Evolutionary conservation across 768 basidiomycete species (phyloP), one percentile per base, ranked within the genome.

Genomic region (Flagelloscypha sp.): DNA sequence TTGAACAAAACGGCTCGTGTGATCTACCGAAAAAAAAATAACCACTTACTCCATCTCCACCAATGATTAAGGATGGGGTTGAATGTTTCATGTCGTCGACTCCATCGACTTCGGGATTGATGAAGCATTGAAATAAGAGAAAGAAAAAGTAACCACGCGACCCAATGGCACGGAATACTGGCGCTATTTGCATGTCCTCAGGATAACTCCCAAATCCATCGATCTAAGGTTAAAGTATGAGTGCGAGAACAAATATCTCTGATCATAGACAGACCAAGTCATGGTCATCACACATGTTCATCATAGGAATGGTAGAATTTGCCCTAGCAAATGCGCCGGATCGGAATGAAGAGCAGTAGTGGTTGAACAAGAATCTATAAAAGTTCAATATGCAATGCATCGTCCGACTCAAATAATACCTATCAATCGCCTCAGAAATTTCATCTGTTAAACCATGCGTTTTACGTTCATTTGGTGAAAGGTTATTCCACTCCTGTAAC

Each of bases 121-220:
- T 76, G 55, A 93, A 93, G 46, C 85, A 87, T 47, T 99, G 94
- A 66, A 99, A 98, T 1, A 99, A 66, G 15, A 94, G 65, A 61
- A 79, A 99, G 66, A 79, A 93, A 56, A 93, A 93, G 59, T 92
- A 95, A 15, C 81, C 88, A 45, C 84, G 65, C 1, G 76, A 58
- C 5, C 93, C 94, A 36, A 97, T 84, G 6, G 66, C 60, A 48
- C 62, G 62, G 55, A 90, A 90, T 12, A 90, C 68, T 2, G 86
- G 78, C 4, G 84, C 72, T 33, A 43, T 47, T 57, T 88, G 84
- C 30, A 88, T 54, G 22, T 84, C 76, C 25, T 92, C 85, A 1
- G 89, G 88, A 63, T 93, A 87, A 49, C 83, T 88, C 43, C 84
- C 84, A 54, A 79, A 87, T 5, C 82, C 84, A 47, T 87, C 84